Base-by-base conservation (phyloP, 768 basidiomycete genomes). In the Hygrophoropsis aurantiaca region DNA sequence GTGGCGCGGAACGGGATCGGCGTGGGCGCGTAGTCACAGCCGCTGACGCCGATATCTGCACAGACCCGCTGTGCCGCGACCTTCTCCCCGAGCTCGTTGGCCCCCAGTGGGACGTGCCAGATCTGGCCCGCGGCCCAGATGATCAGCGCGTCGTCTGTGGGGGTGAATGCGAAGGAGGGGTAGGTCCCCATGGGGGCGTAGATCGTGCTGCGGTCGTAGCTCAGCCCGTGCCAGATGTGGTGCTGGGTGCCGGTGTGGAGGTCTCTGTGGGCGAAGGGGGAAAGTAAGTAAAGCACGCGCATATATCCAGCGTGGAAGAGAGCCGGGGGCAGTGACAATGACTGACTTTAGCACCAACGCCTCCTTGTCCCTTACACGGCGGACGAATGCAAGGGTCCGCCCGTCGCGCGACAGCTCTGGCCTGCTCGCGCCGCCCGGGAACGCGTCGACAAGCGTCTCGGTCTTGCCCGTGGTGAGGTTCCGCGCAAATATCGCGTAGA, bases 161-260 rank as follows among this genome's bases (percentile, higher is more conserved):
- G 82, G 0, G 81, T 75, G 62, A 88, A 88, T 8, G 85, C 74
- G 57, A 85, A 89, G 1, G 84, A 82, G 0, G 86, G 87, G 54
- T 89, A 89, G 33, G 86, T 89, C 10, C 85, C 84, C 84, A 87
- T 87, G 0, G 87, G 86, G 11, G 85, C 83, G 8, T 80, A 86
- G 42, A 86, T 71, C 9, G 62, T 60, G 18, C 72, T 72, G n/a
- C 82, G 69, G 58, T 89, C 86, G 55, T 85, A 87, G 2, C 75
- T 82, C 25, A 89, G 69, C 0, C 84, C 86, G 45, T 86, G 66
- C 82, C 83, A 88, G 15, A 81, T 61, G 56, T 87, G 65, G 53
- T 76, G 78, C 32, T 85, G 66, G 2, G 82, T 83, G 15, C 86
- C 87, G 1, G 83, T 84, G 32, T 70, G 59, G 16, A 89, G 67